Evolutionary conservation across 2,329 filamentous ascomycete genomes (phyloP), one percentile per base, ranked within the genome.

Genomic region (Fusarium concolor): DNA sequence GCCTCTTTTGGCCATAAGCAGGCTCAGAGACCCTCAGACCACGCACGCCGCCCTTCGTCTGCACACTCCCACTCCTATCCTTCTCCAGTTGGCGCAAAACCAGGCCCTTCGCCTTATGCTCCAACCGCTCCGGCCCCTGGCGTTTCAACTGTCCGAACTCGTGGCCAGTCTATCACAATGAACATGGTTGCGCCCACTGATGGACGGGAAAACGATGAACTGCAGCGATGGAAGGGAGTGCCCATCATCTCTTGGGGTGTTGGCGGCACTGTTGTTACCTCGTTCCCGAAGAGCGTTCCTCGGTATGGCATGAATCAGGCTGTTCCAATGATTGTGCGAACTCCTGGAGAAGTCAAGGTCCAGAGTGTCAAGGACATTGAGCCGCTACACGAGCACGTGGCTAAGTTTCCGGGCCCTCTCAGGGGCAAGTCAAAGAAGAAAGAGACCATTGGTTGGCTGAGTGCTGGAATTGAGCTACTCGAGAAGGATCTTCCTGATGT

Each of bases 391-490:
- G 93, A 96, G 33, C 86, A 89, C 4, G 81, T 96, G 47, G 86
- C 88, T 18, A 93, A 90, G 71, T 98, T 98, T 74, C 96, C 96
- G 0, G 96, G 96, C 0, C 96, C 96, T 5, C 82, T 99, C 28
- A 94, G 91, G 78, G 87, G 89, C 39, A 98, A 97, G 76, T 89
- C 90, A 2, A 98, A 97, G 84, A 99, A 99, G 84, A 99, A 98
- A 82, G 95, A 99, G 55, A 87, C 93, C 0, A 72, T 94, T 42
- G 79, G 88, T 3, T 99, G 96, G 96, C 83, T 99, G 43, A 87
- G 85, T 6, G 83, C 86, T 61, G 93, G 90, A 52, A 95, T 98
- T 56, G 90, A 92, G 37, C 82, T 82, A 1, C 80, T 97, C 35
- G 92, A 96, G 75, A 86, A 84, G 72, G 84, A 79, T 54, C 76